phyloP scores from a whole-genome alignment of 768 basidiomycete species.

The Hygrocybe punicea region DNA sequence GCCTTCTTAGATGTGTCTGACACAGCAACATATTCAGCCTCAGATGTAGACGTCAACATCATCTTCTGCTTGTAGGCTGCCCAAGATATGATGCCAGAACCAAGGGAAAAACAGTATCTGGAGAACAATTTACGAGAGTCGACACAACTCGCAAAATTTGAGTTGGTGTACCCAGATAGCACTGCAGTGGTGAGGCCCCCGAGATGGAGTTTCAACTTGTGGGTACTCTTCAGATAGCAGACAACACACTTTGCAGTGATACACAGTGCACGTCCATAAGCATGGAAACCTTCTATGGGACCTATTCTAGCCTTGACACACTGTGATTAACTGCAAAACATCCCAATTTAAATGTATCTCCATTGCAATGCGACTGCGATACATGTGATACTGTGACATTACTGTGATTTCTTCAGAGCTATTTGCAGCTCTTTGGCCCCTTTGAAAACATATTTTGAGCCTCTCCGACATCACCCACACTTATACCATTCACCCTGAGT shows the following conservation, averaged over 20 bases:
- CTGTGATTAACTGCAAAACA: no score
- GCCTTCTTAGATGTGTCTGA: constrained; percentile 26
- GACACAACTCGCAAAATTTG: constrained; percentile 8
- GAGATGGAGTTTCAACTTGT: constrained; percentile 1
- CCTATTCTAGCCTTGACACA: no score
- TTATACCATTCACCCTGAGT: no score
- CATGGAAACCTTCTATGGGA: no score
- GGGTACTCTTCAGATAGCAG: constrained; percentile 9
- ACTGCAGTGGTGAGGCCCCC: constrained; percentile 1
- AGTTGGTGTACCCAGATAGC: constrained; percentile 14
- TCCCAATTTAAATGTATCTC: no score
- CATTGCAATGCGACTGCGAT: no score
- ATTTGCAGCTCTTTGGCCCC: no score
- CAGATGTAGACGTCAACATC: constrained; percentile 28
- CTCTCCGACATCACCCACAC: no score
- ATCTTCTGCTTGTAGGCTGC: constrained; percentile 31
- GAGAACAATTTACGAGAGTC: constrained; percentile 19
- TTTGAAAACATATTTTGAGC: no score
- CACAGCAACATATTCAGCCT: constrained; percentile 46
- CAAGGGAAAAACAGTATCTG: constrained; percentile 35
- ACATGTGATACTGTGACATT: no score
- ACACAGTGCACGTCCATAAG: no score
- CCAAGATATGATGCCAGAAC: constrained; percentile 36
- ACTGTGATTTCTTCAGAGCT: no score
- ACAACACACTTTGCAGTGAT: constrained; percentile 19